Evolutionary conservation across 2,329 filamentous ascomycete species (phyloP).

Genomic region (Chaetomium sp.): DNA sequence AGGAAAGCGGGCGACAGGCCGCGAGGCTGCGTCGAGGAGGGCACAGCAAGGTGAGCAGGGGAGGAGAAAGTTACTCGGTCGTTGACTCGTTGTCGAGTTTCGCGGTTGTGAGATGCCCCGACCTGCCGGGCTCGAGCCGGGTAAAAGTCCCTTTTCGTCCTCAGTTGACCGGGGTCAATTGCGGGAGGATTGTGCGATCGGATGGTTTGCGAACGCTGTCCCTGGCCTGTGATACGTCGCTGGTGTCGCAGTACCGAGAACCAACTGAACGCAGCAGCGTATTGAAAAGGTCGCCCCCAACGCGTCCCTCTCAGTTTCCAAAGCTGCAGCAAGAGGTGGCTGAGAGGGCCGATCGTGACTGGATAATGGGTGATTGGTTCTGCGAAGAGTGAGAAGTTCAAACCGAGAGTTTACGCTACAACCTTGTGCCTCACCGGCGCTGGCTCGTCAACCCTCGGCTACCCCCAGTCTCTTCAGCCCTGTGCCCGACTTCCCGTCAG

Average conservation of each 20-base stretch:
- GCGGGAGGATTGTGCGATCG: slow-evolving; percentile 16
- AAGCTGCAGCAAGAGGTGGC: too few relatives aligned
- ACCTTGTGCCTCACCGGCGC: too few relatives aligned
- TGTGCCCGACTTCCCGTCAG: background rate
- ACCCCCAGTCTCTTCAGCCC: background rate
- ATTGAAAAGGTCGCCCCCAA: too few relatives aligned
- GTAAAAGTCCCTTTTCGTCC: slow-evolving; percentile 4
- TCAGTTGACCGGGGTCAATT: background rate
- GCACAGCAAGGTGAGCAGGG: background rate
- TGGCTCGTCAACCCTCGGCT: too few relatives aligned
- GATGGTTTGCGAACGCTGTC: slow-evolving; percentile 14
- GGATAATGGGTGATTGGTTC: too few relatives aligned
- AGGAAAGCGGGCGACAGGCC: too few relatives aligned
- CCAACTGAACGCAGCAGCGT: too few relatives aligned
- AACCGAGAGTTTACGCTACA: too few relatives aligned
- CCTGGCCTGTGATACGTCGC: slow-evolving; percentile 1
- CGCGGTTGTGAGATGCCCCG: background rate
- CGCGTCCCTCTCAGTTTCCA: too few relatives aligned
- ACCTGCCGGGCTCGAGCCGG: background rate
- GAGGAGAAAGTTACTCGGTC: background rate
- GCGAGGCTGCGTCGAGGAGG: background rate
- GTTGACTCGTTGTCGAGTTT: slow-evolving; percentile 4
- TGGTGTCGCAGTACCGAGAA: background rate
- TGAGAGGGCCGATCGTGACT: too few relatives aligned
- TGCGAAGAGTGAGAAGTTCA: too few relatives aligned